Evolutionary conservation across 2,329 filamentous ascomycete species (phyloP).

Genomic region (Falciphora oryzae): DNA sequence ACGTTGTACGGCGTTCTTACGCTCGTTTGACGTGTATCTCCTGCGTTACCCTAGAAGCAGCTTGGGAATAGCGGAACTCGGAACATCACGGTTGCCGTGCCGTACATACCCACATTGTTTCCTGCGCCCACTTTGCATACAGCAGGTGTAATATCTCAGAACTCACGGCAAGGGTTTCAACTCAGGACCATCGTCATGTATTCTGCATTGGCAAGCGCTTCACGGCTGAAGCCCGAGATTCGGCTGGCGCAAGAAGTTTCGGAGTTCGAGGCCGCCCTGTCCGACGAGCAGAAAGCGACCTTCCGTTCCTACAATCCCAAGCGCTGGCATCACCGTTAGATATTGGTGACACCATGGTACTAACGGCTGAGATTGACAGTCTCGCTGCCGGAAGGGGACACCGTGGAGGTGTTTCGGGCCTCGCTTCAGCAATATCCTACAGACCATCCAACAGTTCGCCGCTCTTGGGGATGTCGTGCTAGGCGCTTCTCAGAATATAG

Average conservation of each 20-base stretch:
- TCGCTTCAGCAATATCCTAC: conserved; percentile 33
- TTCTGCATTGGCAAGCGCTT: too few species aligned
- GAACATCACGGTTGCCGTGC: too few species aligned
- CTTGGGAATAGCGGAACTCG: too few species aligned
- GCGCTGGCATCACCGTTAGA: conserved; percentile 21
- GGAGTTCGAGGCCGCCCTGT: conserved; percentile 32
- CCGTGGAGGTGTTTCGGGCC: conserved; percentile 30
- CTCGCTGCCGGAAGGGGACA: conserved; percentile 14
- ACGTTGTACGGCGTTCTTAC: too few species aligned
- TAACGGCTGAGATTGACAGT: conserved; percentile 33
- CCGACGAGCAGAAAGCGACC: conserved; percentile 26
- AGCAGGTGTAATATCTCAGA: too few species aligned
- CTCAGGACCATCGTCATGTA: too few species aligned
- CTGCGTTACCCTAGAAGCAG: too few species aligned
- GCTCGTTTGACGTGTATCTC: too few species aligned
- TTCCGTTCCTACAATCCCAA: conserved; percentile 20
- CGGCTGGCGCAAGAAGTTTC: conserved; percentile 34
- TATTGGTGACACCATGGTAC: conserved; percentile 30
- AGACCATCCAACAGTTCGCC: conserved; percentile 36
- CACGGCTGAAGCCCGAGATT: conserved; percentile 26
- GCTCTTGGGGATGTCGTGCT: conserved; percentile 34
- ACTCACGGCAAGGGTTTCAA: too few species aligned
- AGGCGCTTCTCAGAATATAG: conserved; percentile 37
- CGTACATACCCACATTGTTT: too few species aligned
- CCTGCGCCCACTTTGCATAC: too few species aligned